Conservation (phyloP, 2,329 filamentous ascomycete genomes). For the Verticillium dahliae region DNA sequence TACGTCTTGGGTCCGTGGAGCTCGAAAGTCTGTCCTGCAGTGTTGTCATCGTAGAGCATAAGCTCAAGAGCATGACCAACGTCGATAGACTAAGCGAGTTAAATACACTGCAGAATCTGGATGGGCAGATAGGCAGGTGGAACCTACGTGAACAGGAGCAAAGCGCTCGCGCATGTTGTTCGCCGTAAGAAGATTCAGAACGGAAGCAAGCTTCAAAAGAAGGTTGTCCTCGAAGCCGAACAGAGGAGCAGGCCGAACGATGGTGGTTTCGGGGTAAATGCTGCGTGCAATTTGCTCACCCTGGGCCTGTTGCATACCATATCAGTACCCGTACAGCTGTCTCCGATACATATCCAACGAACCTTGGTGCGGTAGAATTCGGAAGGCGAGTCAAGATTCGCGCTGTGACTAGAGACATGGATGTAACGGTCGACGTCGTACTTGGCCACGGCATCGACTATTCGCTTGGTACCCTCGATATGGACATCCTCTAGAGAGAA, state of each 20-base stretch:
- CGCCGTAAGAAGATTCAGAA: conserved; percentile 76
- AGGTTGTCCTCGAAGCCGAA: conserved; percentile 95
- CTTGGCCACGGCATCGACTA: conserved; percentile 89
- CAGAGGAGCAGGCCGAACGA: conserved; percentile 87
- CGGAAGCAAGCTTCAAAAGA: conserved; percentile 74
- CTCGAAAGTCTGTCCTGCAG: conserved; percentile 85
- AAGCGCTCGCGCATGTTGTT: conserved; percentile 92
- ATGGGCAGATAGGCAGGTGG: neutral
- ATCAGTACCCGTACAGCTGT: neutral
- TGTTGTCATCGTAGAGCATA: conserved; percentile 87
- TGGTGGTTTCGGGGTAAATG: conserved; percentile 95
- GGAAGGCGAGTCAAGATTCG: conserved; percentile 69
- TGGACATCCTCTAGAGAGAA: conserved; percentile 90
- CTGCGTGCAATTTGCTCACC: conserved; percentile 78
- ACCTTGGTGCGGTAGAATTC: conserved; percentile 92
- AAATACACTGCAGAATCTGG: neutral
- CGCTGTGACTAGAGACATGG: conserved; percentile 94
- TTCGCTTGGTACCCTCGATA: conserved; percentile 85
- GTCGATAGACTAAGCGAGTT: conserved; percentile 64
- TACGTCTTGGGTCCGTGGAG: conserved; percentile 93
- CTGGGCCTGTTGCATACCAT: conserved; percentile 45
- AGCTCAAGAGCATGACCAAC: conserved; percentile 81
- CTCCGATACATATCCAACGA: conserved; percentile 8
- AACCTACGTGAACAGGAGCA: conserved; percentile 78
- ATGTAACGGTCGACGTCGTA: conserved; percentile 97